Conservation (phyloP, 495 filamentous ascomycete species). For the Aspergillus biplanus region DNA sequence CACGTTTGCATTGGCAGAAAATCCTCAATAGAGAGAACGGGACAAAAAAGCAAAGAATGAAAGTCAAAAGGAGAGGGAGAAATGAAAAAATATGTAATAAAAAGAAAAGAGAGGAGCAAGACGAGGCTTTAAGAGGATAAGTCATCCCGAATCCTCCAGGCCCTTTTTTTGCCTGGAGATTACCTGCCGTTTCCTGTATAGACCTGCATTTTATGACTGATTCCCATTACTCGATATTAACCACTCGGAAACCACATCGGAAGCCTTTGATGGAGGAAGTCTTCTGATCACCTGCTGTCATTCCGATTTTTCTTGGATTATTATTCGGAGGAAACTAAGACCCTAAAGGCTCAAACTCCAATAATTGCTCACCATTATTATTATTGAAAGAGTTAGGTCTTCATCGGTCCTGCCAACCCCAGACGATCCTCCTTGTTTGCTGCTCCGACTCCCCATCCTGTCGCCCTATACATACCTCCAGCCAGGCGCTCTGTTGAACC, state of each 20-base stretch:
- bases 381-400: neutral
- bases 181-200: neutral
- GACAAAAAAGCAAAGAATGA: neutral
- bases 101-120: neutral
- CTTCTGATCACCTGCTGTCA: slow-evolving; percentile 4
- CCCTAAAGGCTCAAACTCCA: neutral
- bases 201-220: slow-evolving; percentile 19
- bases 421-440: slow-evolving; percentile 22
- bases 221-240: slow-evolving; percentile 30
- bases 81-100: neutral
- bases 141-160: neutral
- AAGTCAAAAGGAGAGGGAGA: neutral
- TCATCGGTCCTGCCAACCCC: slow-evolving; percentile 15
- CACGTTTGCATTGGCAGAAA: neutral
- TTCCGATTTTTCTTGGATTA: neutral
- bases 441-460: slow-evolving; percentile 5
- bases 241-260: slow-evolving; percentile 22
- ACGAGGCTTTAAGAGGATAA: neutral
- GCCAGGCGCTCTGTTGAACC: neutral
- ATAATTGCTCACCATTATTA: neutral
- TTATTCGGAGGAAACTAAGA: neutral
- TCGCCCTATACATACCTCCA: slow-evolving; percentile 1
- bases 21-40: no score
- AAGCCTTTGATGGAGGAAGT: neutral
- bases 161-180: neutral